Conservation (phyloP, 495 filamentous ascomycete genomes). For the Penicillium soppii region DNA sequence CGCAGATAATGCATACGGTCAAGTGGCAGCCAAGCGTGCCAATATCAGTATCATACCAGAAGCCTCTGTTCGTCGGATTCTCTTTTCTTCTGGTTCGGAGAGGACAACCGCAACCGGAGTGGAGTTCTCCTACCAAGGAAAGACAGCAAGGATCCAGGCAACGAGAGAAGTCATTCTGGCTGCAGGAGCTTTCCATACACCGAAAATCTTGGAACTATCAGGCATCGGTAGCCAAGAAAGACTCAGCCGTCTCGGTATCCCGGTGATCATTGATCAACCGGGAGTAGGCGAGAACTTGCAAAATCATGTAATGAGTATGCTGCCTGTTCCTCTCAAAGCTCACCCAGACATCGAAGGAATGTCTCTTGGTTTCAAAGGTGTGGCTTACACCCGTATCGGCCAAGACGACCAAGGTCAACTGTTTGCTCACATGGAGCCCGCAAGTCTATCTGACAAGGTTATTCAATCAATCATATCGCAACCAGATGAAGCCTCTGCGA, state of each 20-base stretch:
- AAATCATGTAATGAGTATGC: slow-evolving; percentile 29
- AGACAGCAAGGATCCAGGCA: slow-evolving; percentile 13
- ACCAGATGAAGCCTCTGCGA: slow-evolving; percentile 13
- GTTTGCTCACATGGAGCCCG: background rate
- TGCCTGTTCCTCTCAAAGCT: slow-evolving; percentile 6
- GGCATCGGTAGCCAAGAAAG: slow-evolving; percentile 34
- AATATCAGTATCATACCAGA: slow-evolving; percentile 51
- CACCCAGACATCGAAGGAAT: slow-evolving; percentile 1
- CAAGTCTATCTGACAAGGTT: background rate
- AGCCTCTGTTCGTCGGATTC: slow-evolving; percentile 43
- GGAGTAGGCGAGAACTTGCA: slow-evolving; percentile 46
- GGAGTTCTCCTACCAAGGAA: slow-evolving; percentile 26
- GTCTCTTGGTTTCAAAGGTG: slow-evolving; percentile 4
- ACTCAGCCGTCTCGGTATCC: slow-evolving; percentile 18
- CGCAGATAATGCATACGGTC: slow-evolving; percentile 26
- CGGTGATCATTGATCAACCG: slow-evolving; percentile 30
- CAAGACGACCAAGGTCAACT: slow-evolving; percentile 6
- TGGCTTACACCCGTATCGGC: slow-evolving; percentile 9
- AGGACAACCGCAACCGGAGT: slow-evolving; percentile 26
- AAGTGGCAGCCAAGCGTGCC: slow-evolving; percentile 39
- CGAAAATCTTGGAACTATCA: slow-evolving; percentile 53
- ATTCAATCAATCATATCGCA: slow-evolving; percentile 13
- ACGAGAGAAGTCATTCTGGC: slow-evolving; percentile 51
- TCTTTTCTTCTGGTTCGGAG: slow-evolving; percentile 18
- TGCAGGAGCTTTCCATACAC: slow-evolving; percentile 51